Base-by-base conservation (phyloP, 257 asterid genomes). In the Paraleonurus japonicus region DNA sequence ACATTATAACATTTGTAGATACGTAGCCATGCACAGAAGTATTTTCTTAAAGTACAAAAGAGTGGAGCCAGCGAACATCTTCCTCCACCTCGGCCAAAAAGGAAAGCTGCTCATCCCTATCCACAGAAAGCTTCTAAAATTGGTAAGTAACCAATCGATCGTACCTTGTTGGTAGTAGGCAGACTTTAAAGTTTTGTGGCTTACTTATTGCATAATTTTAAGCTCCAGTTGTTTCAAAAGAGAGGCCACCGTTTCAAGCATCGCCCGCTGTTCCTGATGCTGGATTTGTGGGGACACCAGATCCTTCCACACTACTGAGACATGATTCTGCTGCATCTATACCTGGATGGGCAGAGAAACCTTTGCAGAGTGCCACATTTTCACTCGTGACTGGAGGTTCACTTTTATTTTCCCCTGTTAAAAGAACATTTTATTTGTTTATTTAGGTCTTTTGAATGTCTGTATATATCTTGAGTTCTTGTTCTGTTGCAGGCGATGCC, bases 1-100 rank as follows among this genome's bases (percentile, higher is more conserved):
- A 43, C 9, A 27, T 53, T 60, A n/a, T 22, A n/a, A 45, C 16
- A 51, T 71, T 61, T 81, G 85, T 85, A 92, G 98, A 92, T 92
- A 71, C 98, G 97, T 65, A 92, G 98, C 84, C 98, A 92, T 81
- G 98, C 98, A 17, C 98, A 92, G 67, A 92, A 92, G 78, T 92
- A 90, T 81, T 92, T 90, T 80, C 85, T 88, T 65, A 92, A 92
- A 78, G 97, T 83, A 54, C 97, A 92, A 75, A 92, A 90, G 83
- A 88, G 95, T 80, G 98, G 98, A 58, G 76, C 95, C 58, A 85
- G 79, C 54, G 97, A 90, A 76, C 98, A 87, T 86, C 88, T 92
- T 74, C 97, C 98, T 61, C 98, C 98, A 69, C 98, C 98, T 76
- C 84, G 97, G 47, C 98, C 98, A 3, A 92, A 92, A 89, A 85